A percentile compares a stretch with the other conserved stretches of the same genome.
These are phyloP conservation scores for Escallonia herrerae DNA, from an alignment of 129 eudicot genomes.

Conservation along the genomic window DNA sequence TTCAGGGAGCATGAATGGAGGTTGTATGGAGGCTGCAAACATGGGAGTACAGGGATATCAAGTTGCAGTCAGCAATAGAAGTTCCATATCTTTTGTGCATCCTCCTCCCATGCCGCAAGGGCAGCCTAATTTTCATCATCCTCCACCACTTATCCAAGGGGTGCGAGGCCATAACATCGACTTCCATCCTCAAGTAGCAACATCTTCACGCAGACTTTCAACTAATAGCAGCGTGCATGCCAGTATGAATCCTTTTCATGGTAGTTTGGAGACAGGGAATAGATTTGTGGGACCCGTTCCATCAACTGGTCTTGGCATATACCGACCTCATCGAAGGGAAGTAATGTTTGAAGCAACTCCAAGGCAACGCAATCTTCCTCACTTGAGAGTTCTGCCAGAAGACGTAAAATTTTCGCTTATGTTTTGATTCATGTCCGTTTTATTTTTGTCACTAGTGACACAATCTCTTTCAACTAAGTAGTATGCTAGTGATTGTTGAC, in stretches of 20 bases:
- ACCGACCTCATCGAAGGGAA: conserved; percentile 48
- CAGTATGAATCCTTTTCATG: conserved; percentile 27
- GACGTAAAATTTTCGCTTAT: conserved; percentile 35
- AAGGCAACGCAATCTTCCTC: conserved; percentile 51
- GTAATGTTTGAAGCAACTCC: conserved; percentile 33
- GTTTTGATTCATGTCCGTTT: neutral
- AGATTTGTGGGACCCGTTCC: conserved; percentile 42
- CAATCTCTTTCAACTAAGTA: neutral
- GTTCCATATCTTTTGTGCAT: conserved; percentile 45
- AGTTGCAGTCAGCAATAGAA: conserved; percentile 38
- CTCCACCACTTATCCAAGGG: conserved; percentile 43
- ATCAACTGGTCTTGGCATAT: conserved; percentile 47
- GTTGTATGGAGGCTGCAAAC: conserved; percentile 38
- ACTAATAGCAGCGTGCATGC: conserved; percentile 21
- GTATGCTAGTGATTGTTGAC: neutral
- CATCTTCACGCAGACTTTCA: conserved; percentile 39
- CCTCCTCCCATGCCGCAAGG: conserved; percentile 39
- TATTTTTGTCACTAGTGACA: neutral
- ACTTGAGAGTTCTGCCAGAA: conserved; percentile 63
- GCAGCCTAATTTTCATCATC: conserved; percentile 48
- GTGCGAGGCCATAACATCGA: conserved; percentile 45
- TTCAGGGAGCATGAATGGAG: conserved; percentile 48
- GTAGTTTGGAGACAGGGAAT: conserved; percentile 39
- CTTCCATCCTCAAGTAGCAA: conserved; percentile 36
- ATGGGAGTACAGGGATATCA: conserved; percentile 59